Conservation (phyloP, 2,329 filamentous ascomycete genomes). For the Fusarium fujikuroi region DNA sequence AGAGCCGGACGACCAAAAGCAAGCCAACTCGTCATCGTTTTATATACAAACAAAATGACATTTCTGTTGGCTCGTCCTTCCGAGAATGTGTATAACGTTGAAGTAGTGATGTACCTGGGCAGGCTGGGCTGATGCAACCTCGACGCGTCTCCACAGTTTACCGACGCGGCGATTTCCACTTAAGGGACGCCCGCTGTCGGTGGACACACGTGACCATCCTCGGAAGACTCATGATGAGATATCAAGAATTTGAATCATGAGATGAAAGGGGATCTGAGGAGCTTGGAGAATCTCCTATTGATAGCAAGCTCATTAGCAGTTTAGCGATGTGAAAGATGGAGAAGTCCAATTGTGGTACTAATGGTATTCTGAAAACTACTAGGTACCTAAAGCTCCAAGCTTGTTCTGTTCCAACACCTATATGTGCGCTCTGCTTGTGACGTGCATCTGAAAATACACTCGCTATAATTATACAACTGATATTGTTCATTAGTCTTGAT, state of each 20-base stretch:
- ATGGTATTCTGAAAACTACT: not conserved
- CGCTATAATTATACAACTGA: conserved; percentile 1
- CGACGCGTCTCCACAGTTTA: conserved; percentile 42
- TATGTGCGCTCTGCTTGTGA: not conserved
- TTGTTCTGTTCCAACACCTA: not conserved
- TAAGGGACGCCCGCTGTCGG: not conserved
- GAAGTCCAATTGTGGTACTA: not conserved
- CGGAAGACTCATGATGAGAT: not conserved
- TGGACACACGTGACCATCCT: conserved; percentile 24
- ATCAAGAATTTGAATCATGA: not conserved
- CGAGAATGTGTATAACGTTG: not conserved
- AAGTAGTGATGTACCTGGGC: not conserved
- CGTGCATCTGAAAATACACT: not conserved
- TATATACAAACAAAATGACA: conserved; percentile 14
- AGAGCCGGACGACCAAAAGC: conserved; percentile 53
- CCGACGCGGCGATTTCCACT: conserved; percentile 25
- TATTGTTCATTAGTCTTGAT: conserved; percentile 28
- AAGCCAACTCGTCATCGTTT: conserved; percentile 55
- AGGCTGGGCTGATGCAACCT: conserved; percentile 25
- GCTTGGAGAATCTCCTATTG: not conserved
- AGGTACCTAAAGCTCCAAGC: not conserved
- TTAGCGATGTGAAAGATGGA: not conserved
- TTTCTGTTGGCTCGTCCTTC: conserved; percentile 12
- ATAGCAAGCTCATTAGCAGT: not conserved
- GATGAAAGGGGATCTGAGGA: not conserved